A percentile compares a stretch with the other conserved stretches of the same genome.
phyloP scores from a whole-genome alignment of 2,329 filamentous ascomycete species.

The Fusarium sp. region DNA sequence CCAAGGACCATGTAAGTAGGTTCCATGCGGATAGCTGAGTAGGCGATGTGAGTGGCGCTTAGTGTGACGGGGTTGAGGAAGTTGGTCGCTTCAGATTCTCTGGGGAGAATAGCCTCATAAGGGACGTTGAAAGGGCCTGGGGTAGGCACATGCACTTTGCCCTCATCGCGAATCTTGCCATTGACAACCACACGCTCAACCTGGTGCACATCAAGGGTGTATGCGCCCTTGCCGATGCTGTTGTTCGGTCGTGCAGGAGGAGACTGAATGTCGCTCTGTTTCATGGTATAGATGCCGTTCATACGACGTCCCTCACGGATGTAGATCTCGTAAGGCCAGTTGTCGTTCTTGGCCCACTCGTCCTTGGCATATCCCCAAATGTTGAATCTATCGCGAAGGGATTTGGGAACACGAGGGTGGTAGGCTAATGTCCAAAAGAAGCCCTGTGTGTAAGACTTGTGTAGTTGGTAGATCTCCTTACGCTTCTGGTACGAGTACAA shows the following conservation, averaged over 20 bases:
- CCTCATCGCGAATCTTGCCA: conserved; percentile 32
- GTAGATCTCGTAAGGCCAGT: conserved; percentile 41
- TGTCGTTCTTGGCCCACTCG: conserved; percentile 30
- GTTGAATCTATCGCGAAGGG: conserved; percentile 1
- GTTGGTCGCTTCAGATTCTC: conserved; percentile 23
- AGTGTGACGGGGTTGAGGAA: conserved; percentile 39
- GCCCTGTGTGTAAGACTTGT: conserved; percentile 38
- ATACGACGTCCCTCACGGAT: conserved; percentile 39
- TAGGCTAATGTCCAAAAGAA: conserved; percentile 39
- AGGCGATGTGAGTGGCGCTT: conserved; percentile 35
- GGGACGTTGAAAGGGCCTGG: conserved; percentile 35
- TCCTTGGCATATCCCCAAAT: conserved; percentile 40
- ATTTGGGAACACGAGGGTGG: conserved; percentile 27
- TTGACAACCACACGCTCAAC: conserved; percentile 30
- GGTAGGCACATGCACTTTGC: conserved; percentile 35
- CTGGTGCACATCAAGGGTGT: conserved; percentile 38
- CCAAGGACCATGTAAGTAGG: conserved; percentile 40
- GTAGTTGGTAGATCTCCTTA: not conserved
- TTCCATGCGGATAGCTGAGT: conserved; percentile 39
- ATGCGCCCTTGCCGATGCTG: conserved; percentile 28
- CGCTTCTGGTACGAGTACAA: conserved; percentile 35
- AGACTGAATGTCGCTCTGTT: conserved; percentile 32
- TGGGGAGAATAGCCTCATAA: conserved; percentile 22
- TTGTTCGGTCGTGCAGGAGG: conserved; percentile 11
- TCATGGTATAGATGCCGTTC: conserved; percentile 36